Percentiles rank a stretch among this genome's conserved stretches.
Conservation (phyloP, 441 rosid species). For the Breynia disticha region DNA sequence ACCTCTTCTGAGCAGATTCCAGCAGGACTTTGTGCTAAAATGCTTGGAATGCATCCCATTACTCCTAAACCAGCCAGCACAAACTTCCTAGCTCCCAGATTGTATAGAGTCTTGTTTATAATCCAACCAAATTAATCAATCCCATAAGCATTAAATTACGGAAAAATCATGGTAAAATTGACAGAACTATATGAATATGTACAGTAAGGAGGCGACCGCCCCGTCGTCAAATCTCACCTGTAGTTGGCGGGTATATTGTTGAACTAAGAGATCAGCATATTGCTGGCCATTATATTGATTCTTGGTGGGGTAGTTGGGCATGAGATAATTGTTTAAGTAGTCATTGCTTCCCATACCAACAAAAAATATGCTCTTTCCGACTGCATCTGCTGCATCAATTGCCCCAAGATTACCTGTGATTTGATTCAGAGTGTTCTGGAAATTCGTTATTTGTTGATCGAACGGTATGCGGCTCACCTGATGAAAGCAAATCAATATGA, state of each 20-base stretch:
- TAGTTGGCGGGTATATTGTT: slow-evolving; percentile 52
- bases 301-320: slow-evolving; percentile 75
- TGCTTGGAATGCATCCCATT: slow-evolving; percentile 97
- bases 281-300: slow-evolving; percentile 64
- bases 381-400: slow-evolving; percentile 31
- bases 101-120: slow-evolving; percentile 49
- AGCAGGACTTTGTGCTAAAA: slow-evolving; percentile 51
- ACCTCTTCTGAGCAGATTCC: slow-evolving; percentile 77
- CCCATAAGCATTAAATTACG: too few species aligned
- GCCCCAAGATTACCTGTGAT: slow-evolving; percentile 50
- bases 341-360: slow-evolving; percentile 97
- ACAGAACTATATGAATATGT: neutral
- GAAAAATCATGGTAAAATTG: too few species aligned
- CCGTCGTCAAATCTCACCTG: slow-evolving; percentile 27
- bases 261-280: slow-evolving; percentile 61
- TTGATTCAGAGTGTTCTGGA: slow-evolving; percentile 64
- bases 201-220: too few species aligned
- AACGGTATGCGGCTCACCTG: slow-evolving; percentile 90
- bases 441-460: slow-evolving; percentile 66
- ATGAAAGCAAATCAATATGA: slow-evolving; percentile 1
- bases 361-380: slow-evolving; percentile 56
- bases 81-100: slow-evolving; percentile 79
- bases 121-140: neutral
- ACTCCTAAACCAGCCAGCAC: slow-evolving; percentile 66
- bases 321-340: slow-evolving; percentile 82